These are phyloP conservation scores for Trypanosoma avium DNA, from an alignment of 208 protist genomes.

Conservation along the genomic window DNA sequence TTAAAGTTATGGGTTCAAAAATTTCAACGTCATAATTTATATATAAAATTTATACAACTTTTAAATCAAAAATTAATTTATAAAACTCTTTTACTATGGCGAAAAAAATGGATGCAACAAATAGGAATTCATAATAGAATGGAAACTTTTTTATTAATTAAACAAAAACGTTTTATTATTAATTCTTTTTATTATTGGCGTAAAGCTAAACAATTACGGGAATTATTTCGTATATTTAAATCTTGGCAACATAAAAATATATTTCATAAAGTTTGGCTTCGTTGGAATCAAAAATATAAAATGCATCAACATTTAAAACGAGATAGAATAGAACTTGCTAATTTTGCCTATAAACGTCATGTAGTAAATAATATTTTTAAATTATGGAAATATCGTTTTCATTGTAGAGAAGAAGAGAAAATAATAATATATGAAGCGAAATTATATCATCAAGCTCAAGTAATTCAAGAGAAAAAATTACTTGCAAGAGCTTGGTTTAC, in stretches of 20 bases:
- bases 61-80: background rate
- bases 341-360: too few relatives aligned
- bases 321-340: too few relatives aligned
- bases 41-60: background rate
- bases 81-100: conserved; percentile 1
- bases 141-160: conserved; percentile 4
- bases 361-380: too few relatives aligned
- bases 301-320: too few relatives aligned
- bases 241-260: background rate
- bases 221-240: background rate
- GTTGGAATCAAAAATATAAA: conserved; percentile 13
- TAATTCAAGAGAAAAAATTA: background rate
- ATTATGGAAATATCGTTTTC: too few relatives aligned
- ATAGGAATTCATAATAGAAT: background rate
- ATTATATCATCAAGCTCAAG: background rate
- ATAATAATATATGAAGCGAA: background rate
- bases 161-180: background rate
- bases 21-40: conserved; percentile 6
- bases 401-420: background rate
- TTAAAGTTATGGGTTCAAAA: conserved; percentile 3
- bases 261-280: background rate
- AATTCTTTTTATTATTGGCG: conserved; percentile 7
- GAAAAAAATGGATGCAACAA: background rate
- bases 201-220: background rate
- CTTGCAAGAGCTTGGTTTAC: conserved; percentile 18